phyloP scores from a whole-genome alignment of 306 rosid genomes.

The Sophora flavescens region DNA sequence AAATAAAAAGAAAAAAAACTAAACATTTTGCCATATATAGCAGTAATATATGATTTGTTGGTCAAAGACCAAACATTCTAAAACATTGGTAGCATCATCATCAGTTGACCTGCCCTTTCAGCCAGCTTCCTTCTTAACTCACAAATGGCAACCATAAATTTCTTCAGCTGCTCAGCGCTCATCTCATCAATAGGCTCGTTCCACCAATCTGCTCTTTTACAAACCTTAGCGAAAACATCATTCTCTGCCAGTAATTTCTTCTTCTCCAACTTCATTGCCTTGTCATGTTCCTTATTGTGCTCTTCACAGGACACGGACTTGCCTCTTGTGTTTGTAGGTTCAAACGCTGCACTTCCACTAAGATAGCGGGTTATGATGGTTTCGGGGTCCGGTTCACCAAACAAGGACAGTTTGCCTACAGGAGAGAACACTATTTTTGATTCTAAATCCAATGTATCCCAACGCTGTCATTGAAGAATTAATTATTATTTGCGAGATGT shows the following conservation, averaged over 20 bases:
- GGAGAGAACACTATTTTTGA: constrained; percentile 37
- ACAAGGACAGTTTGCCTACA: constrained; percentile 48
- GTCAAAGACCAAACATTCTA: not conserved
- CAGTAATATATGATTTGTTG: too few species aligned
- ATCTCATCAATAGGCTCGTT: constrained; percentile 49
- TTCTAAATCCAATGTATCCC: too few species aligned
- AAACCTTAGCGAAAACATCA: constrained; percentile 1
- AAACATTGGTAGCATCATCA: not conserved
- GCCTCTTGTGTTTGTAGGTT: not conserved
- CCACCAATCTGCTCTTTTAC: constrained; percentile 50
- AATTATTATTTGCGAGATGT: too few species aligned
- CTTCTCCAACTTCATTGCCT: constrained; percentile 47
- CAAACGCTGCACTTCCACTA: not conserved
- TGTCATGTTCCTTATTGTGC: constrained; percentile 41
- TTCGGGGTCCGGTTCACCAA: constrained; percentile 52
- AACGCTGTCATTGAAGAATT: too few species aligned
- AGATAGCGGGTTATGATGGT: constrained; percentile 45
- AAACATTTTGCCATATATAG: too few species aligned
- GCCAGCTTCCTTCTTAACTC: constrained; percentile 49
- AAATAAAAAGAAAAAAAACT: too few species aligned
- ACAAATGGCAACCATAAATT: constrained; percentile 38
- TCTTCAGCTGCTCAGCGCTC: constrained; percentile 45
- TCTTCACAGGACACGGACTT: constrained; percentile 1
- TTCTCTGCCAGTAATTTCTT: constrained; percentile 23
- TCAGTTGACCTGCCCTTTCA: constrained; percentile 29